A percentile compares a stretch with the other conserved stretches of the same genome.
Conservation (phyloP, 768 basidiomycete genomes). For the Lentinus tigrinus region DNA sequence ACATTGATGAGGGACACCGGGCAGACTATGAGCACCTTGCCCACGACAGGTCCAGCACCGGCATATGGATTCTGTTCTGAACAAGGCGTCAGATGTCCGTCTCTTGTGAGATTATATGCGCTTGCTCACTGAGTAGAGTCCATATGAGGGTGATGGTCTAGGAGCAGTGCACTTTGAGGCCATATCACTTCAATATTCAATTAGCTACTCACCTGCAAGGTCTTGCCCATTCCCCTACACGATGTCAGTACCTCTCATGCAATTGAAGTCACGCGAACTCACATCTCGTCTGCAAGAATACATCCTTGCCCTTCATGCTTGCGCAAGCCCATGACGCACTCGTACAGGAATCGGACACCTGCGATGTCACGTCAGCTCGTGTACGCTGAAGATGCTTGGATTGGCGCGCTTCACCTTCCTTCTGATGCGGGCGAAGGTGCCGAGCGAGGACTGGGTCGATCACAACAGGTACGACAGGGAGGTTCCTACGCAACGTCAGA, state of each 20-base stretch:
- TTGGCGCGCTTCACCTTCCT: constrained; percentile 58
- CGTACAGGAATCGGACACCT: constrained; percentile 91
- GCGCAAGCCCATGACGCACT: constrained; percentile 91
- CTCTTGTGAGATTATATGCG: no score
- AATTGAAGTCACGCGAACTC: background rate
- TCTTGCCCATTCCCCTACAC: constrained; percentile 95
- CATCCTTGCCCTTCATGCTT: constrained; percentile 91
- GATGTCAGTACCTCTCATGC: background rate
- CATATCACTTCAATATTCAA: background rate
- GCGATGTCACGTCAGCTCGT: background rate
- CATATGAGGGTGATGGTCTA: constrained; percentile 91
- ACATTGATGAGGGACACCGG: constrained; percentile 89
- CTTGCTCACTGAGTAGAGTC: constrained; percentile 80
- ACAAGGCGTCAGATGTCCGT: background rate
- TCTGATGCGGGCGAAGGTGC: constrained; percentile 84
- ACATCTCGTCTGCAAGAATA: constrained; percentile 98
- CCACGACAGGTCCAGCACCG: constrained; percentile 51
- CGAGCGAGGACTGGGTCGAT: constrained; percentile 82
- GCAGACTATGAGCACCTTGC: constrained; percentile 90
- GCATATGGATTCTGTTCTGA: constrained; percentile 84
- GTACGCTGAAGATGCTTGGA: background rate
- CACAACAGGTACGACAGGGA: constrained; percentile 77
- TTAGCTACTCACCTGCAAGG: constrained; percentile 57
- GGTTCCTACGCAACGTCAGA: constrained; percentile 41
- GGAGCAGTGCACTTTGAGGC: constrained; percentile 4